phyloP scores from a whole-genome alignment of 164 flowering plant genomes.

The Taxillus chinensis region DNA sequence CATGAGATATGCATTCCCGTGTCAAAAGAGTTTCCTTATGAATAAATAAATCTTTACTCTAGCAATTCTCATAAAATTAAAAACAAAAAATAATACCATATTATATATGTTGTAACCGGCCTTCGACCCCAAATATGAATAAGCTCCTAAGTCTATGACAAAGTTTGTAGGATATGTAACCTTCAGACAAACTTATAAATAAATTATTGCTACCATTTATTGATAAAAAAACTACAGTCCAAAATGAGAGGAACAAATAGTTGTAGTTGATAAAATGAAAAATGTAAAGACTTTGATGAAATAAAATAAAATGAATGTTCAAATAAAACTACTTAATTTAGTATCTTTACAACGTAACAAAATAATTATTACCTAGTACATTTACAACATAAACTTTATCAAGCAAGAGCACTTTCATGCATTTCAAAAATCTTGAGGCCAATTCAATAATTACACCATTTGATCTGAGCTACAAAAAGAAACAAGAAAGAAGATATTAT shows the following conservation, averaged over 20 bases:
- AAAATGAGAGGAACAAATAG: not conserved
- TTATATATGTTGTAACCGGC: conserved; percentile 67
- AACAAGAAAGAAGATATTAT: not conserved
- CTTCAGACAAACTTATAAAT: not conserved
- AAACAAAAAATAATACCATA: not conserved
- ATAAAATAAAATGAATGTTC: no score
- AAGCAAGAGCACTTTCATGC: not conserved
- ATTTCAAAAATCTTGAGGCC: not conserved
- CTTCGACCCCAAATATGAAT: conserved; percentile 99
- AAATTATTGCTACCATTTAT: not conserved
- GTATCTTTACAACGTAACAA: no score
- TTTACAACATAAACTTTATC: conserved; percentile 4
- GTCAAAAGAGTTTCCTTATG: conserved; percentile 1
- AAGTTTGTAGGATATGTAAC: conserved; percentile 66
- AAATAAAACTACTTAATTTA: no score
- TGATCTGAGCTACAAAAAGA: not conserved
- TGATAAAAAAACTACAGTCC: not conserved
- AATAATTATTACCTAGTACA: not conserved
- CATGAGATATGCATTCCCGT: conserved; percentile 4
- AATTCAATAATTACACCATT: not conserved
- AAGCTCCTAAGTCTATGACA: conserved; percentile 94
- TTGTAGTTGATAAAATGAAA: not conserved
- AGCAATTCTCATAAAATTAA: not conserved
- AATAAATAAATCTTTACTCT: no score
- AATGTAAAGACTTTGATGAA: no score